A percentile compares a stretch with the other conserved stretches of the same genome.
phyloP scores from a whole-genome alignment of 305 asterid species.

The Rubia balearica region DNA sequence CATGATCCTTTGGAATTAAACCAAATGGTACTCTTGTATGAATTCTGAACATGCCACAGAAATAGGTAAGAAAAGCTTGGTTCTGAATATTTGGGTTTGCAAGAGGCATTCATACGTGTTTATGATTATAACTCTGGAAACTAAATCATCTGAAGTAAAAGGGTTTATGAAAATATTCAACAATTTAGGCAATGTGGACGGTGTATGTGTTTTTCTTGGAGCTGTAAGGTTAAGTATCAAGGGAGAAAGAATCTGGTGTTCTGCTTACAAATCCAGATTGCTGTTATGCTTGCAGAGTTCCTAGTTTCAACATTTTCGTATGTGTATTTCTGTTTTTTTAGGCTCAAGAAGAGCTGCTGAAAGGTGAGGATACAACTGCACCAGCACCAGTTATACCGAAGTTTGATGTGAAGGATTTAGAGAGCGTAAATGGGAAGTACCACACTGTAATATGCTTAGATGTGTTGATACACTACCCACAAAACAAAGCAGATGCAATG shows the following conservation, averaged over 20 bases:
- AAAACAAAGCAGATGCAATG: conserved; percentile 85
- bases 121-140: no score
- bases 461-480: conserved; percentile 94
- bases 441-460: conserved; percentile 86
- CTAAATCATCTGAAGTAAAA: no score
- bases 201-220: not conserved
- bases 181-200: not conserved
- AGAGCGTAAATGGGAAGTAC: conserved; percentile 79
- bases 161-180: no score
- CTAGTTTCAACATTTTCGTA: not conserved
- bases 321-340: conserved; percentile 8
- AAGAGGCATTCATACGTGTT: not conserved
- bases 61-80: not conserved
- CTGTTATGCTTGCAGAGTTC: no score
- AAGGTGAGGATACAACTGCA: conserved; percentile 43
- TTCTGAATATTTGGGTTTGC: not conserved
- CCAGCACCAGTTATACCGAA: conserved; percentile 52
- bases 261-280: not conserved
- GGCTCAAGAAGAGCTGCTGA: conserved; percentile 67
- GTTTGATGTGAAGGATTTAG: conserved; percentile 79
- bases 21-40: not conserved
- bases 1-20: not conserved
- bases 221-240: not conserved
- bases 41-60: not conserved
- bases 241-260: not conserved